Evolutionary conservation across 116 monocot species (phyloP), one percentile per base, ranked within the genome.

Genomic region (Zostera marina): DNA sequence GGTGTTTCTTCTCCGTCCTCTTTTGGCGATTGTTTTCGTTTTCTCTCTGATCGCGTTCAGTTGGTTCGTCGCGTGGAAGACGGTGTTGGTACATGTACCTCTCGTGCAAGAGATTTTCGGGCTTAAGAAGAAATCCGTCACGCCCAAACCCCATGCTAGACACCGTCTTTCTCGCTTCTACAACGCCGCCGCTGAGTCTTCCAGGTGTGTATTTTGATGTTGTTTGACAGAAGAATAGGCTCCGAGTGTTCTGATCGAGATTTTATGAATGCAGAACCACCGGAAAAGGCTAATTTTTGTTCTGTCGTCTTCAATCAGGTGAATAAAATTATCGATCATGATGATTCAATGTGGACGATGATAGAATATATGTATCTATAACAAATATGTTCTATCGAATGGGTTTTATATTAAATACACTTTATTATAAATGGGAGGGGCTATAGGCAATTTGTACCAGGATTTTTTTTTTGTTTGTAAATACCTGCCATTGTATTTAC

Each of bases 61-160:
- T 59, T 94, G 88, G 88, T 75, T 64, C 32, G 77, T 88, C 43
- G 88, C 94, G 38, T 94, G 94, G 94, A 94, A 84, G 74, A 75
- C 80, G 52, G 88, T 94, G 45, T 60, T 94, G 62, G 81, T 88
- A 14, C 94, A 94, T 54, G 88, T 88, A 22, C 94, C 88, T 21
- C 68, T 94, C 62, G 82, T 94, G 53, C 88, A 94, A 69, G 88
- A 94, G 75, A 79, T 94, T 51, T 88, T 44, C 46, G 88, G 94
- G 8, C 75, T 94, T 40, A 61, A 74, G 51, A 94, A 82, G 94
- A 88, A 94, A 61, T 61, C 66, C n/a, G 67, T 66, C 24, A 76
- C 63, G 62, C 88, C 82, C 39, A 94, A 79, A 44, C 88, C 88
- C 8, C 42, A 70, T 9, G 43, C 71, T 11, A 52, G 66, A 8